Base-by-base conservation (phyloP, 306 rosid species). In the Biancaea sappan region DNA sequence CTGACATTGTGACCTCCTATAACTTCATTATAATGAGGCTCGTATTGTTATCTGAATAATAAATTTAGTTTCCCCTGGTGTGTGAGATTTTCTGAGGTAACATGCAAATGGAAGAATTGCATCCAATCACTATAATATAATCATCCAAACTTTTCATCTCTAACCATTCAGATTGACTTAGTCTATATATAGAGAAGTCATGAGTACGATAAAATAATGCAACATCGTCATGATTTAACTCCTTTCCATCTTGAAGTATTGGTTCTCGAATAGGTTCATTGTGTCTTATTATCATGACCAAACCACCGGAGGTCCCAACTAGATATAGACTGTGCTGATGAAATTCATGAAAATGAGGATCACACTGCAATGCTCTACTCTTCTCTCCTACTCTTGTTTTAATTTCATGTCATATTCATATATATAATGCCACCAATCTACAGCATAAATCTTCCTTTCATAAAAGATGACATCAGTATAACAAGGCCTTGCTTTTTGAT, bases 21-120 rank as follows among this genome's bases (percentile, higher is more conserved):
- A 35, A 8, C 14, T 43, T 24, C 0, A 0, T 0, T 0, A 3
- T 38, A n/a, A n/a, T n/a, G 22, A 1, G 4, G 5, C 35, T 2
- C 14, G 70, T 37, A 0, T n/a, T n/a, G 14, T 68, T 2, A 18
- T 68, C 60, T 0, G 44, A 5, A 11, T 29, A 68, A 11, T 48
- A 68, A 16, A 68, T 18, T 11, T 60, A 31, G 4, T 48, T 68
- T 12, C 19, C 59, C 2, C 31, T 47, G 15, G 1, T 16, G 18
- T 29, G 43, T 4, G 2, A 0, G 12, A 68, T 35, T 35, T 1
- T 2, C 8, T 35, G 28, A 28, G 59, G 60, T 1, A 12, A 21
- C 5, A 26, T 4, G 12, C 44, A 48, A n/a, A 32, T 5, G n/a
- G 58, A 46, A 16, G 28, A 46, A n/a, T 67, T 67, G 5, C 2